Evolutionary conservation across 441 rosid genomes (phyloP).

Genomic region (Sinapis alba): DNA sequence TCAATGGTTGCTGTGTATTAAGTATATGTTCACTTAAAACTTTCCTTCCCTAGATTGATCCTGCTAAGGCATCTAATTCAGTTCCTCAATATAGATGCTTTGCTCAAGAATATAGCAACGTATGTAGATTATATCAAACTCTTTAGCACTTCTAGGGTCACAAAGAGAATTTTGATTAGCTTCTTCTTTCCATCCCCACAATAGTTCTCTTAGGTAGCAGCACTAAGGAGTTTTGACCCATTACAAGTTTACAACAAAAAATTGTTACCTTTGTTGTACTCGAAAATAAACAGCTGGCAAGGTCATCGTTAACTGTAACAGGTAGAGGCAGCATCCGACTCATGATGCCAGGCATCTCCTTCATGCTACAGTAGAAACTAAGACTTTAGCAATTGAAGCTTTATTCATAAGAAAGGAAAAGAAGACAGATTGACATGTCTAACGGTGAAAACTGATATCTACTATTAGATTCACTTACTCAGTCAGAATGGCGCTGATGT

Average conservation of each 20-base stretch:
- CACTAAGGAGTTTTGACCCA: neutral
- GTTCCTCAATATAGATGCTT: neutral
- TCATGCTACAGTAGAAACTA: constrained; percentile 62
- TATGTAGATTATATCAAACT: neutral
- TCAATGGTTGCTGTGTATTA: neutral
- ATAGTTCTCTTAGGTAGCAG: neutral
- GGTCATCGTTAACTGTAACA: constrained; percentile 68
- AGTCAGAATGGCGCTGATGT: constrained; percentile 67
- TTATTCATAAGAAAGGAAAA: constrained; percentile 16
- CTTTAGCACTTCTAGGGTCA: neutral
- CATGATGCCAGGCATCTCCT: constrained; percentile 82
- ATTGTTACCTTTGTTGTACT: constrained; percentile 57
- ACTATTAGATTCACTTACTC: constrained; percentile 55
- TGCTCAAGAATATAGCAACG: neutral
- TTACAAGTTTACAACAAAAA: constrained; percentile 16
- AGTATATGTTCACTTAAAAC: neutral
- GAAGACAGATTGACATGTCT: constrained; percentile 9
- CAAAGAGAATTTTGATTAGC: neutral
- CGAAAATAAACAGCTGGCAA: constrained; percentile 65
- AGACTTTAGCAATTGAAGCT: constrained; percentile 23
- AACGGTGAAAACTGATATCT: constrained; percentile 20
- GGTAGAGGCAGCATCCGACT: constrained; percentile 88
- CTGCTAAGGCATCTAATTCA: neutral
- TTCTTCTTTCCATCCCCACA: neutral
- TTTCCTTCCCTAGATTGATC: neutral